phyloP scores from a whole-genome alignment of 1,284 basidiomycete genomes.

The Phenoliferia sp. region DNA sequence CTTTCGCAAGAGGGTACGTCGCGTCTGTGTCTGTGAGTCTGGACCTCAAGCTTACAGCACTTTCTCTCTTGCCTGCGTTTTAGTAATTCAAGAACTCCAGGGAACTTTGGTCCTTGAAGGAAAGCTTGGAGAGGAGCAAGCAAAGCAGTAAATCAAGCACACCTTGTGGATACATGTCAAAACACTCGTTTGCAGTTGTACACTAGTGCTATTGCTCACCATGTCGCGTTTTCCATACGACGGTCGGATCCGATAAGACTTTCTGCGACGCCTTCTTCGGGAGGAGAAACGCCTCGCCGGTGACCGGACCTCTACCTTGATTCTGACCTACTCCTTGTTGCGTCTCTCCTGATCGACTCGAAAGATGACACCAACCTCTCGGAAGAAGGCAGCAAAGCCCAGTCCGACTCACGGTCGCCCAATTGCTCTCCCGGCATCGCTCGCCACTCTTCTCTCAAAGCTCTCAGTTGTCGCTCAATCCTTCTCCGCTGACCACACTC shows the following conservation, averaged over 20 bases:
- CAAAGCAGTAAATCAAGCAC: background rate
- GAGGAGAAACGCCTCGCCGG: too few species aligned
- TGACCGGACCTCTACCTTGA: too few species aligned
- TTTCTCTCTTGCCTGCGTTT: background rate
- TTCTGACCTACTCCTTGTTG: background rate
- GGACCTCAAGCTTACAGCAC: too few species aligned
- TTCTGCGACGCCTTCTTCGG: too few species aligned
- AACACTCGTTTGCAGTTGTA: background rate
- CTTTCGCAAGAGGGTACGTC: slow-evolving; percentile 61
- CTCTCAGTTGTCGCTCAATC: background rate
- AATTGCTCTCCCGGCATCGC: background rate
- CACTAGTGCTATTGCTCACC: background rate
- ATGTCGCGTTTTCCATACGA: too few species aligned
- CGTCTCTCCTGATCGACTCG: background rate
- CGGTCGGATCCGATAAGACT: too few species aligned
- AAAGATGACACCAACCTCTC: background rate
- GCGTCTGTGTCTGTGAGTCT: background rate
- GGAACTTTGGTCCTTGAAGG: slow-evolving; percentile 48
- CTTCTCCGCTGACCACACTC: background rate
- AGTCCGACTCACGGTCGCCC: too few species aligned
- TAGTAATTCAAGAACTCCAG: slow-evolving; percentile 47
- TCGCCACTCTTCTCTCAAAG: background rate
- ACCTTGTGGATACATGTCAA: too few species aligned
- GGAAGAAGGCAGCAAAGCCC: background rate
- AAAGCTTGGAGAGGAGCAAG: slow-evolving; percentile 38